Conservation (phyloP, 1,284 basidiomycete species). For the Cryptococcus sp. region DNA sequence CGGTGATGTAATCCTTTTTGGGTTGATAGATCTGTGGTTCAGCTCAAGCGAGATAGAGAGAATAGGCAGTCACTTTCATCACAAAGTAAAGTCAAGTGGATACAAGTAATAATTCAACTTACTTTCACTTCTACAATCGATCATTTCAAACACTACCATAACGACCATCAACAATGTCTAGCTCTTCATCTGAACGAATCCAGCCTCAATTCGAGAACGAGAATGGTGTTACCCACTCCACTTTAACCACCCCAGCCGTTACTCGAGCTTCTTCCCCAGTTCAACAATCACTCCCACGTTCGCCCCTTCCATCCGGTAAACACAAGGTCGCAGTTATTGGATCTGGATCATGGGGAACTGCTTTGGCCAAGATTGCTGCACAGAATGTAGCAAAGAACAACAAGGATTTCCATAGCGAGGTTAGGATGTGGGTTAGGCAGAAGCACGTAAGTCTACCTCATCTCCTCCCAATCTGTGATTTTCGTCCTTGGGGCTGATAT, state of each 20-base stretch:
- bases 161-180: conserved; percentile 21
- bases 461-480: background rate
- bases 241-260: conserved; percentile 17
- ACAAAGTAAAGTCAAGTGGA: background rate
- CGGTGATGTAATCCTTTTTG: too few relatives aligned
- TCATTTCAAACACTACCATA: background rate
- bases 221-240: background rate
- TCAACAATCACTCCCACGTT: conserved; percentile 31
- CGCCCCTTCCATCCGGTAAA: conserved; percentile 45
- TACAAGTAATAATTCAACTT: conserved; percentile 4
- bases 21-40: too few relatives aligned
- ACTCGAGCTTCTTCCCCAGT: conserved; percentile 40
- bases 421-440: conserved; percentile 55
- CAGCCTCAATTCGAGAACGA: too few relatives aligned
- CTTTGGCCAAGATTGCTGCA: conserved; percentile 56
- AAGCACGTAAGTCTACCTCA: conserved; percentile 35
- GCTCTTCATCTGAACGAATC: conserved; percentile 27
- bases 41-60: background rate
- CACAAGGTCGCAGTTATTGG: conserved; percentile 58
- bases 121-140: background rate
- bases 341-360: conserved; percentile 54
- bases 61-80: background rate
- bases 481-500: background rate
- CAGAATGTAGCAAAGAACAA: conserved; percentile 50
- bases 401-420: conserved; percentile 50